These are phyloP conservation scores for Kregervanrija delftensis DNA, from an alignment of 805 yeast genomes.

Conservation along the genomic window DNA sequence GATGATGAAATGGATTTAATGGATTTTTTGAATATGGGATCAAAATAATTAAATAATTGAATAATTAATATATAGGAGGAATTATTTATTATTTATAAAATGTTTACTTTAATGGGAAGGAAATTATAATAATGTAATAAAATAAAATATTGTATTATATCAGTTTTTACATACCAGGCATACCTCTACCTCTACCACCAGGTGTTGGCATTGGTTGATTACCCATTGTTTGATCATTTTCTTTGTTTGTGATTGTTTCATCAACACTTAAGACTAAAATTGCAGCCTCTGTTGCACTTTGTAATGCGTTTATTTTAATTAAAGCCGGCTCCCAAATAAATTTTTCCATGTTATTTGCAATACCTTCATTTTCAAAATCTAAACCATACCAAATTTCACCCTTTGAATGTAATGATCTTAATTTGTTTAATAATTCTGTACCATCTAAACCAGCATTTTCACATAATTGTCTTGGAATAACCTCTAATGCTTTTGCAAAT, in stretches of 20 bases:
- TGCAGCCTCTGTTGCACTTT: constrained; percentile 96
- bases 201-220: constrained; percentile 21
- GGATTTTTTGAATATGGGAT: constrained; percentile 17
- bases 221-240: constrained; percentile 38
- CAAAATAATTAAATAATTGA: constrained; percentile 17
- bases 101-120: no score
- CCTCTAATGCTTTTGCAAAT: constrained; percentile 89
- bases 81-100: no score
- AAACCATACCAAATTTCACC: constrained; percentile 91
- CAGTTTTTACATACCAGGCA: constrained; percentile 31
- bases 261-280: constrained; percentile 89
- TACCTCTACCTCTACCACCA: constrained; percentile 59
- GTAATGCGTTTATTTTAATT: constrained; percentile 88
- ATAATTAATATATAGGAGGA: background rate
- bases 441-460: constrained; percentile 99
- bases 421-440: constrained; percentile 83
- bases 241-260: constrained; percentile 79
- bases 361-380: constrained; percentile 77
- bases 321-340: constrained; percentile 98
- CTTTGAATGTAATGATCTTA: constrained; percentile 90
- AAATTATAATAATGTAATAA: no score
- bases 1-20: constrained; percentile 19
- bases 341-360: constrained; percentile 75
- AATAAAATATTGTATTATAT: no score
- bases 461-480: constrained; percentile 94